Evolutionary conservation across 2,329 filamentous ascomycete genomes (phyloP), one percentile per base, ranked within the genome.

Genomic region (Colletotrichum caudatum): DNA sequence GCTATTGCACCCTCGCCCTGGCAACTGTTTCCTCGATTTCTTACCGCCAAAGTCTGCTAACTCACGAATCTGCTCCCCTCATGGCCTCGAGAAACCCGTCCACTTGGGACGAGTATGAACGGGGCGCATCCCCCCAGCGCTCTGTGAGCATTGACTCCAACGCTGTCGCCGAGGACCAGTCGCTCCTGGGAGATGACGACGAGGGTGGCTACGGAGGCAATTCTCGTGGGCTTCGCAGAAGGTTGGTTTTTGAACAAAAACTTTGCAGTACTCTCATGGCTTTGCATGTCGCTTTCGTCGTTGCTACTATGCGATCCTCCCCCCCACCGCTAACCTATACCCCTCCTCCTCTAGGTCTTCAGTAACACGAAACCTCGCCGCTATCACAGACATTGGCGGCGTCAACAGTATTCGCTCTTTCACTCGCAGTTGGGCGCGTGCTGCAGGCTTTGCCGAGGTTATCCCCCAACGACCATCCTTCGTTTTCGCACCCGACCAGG

Each of bases 371-470:
- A 85, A 86, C 44, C 81, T 93, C 46, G 82, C 87, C 35, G 84
- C 86, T 64, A 79, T 92, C 65, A 85, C 88, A 75, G 91, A 97
- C 72, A 91, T 93, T 59, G 96, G 95, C 74, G 95, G 95, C 62
- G 92, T 95, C 73, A 98, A 98, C 84, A 97, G 93, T 81, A 93
- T 98, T 77, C 92, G 96, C 78, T 97, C 95, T 77, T 98, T 98
- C 79, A 93, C 95, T 56, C 90, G 93, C 72, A 97, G 94, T 76
- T 97, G 94, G 93, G 94, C 95, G 81, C 91, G 95, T 79, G 95
- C 95, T 48, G 94, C 94, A 35, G 92, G 88, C 69, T 98, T 98
- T 81, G 89, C 90, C 74, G 95, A 98, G 80, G 93, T 97, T 75
- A 91, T 96, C 44, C 94, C 94, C 6, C 91, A 93, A 66, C 89